Conservation (phyloP, 805 yeast genomes). For the Yarrowia sp. region DNA sequence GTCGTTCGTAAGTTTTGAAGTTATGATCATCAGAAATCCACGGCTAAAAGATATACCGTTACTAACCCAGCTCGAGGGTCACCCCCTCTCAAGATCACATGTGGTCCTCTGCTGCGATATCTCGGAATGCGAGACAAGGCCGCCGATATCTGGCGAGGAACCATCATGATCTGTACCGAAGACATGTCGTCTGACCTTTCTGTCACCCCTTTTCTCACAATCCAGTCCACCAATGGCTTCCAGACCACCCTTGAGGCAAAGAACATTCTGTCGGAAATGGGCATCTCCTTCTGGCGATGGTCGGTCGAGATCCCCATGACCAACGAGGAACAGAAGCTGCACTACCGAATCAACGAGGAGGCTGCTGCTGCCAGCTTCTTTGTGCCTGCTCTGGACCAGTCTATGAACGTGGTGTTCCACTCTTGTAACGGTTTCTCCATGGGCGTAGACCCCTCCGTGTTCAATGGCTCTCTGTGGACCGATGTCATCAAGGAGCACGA, state of each 20-base stretch:
- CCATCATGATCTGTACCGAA: slow-evolving; percentile 68
- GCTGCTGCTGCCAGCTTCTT: slow-evolving; percentile 65
- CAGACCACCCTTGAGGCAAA: slow-evolving; percentile 49
- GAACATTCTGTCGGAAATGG: slow-evolving; percentile 56
- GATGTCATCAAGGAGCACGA: slow-evolving; percentile 78
- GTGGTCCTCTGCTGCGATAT: slow-evolving; percentile 79
- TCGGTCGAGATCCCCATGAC: slow-evolving; percentile 59
- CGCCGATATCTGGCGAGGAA: slow-evolving; percentile 65
- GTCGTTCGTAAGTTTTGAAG: slow-evolving; percentile 15
- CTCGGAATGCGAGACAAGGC: slow-evolving; percentile 62
- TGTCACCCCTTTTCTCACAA: slow-evolving; percentile 48
- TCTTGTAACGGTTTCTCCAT: slow-evolving; percentile 93
- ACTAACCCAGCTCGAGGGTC: slow-evolving; percentile 41
- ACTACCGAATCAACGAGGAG: slow-evolving; percentile 63
- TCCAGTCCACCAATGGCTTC: slow-evolving; percentile 30
- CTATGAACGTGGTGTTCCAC: slow-evolving; percentile 82
- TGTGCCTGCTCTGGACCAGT: slow-evolving; percentile 66
- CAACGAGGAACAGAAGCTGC: slow-evolving; percentile 64
- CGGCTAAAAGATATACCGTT: not conserved
- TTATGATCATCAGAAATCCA: not conserved
- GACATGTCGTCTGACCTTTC: slow-evolving; percentile 49
- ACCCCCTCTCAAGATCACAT: slow-evolving; percentile 45
- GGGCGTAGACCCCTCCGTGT: slow-evolving; percentile 67
- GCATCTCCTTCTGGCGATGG: slow-evolving; percentile 71
- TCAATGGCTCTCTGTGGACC: slow-evolving; percentile 81